phyloP scores from a whole-genome alignment of 164 flowering plant species.

The Vitis riparia region DNA sequence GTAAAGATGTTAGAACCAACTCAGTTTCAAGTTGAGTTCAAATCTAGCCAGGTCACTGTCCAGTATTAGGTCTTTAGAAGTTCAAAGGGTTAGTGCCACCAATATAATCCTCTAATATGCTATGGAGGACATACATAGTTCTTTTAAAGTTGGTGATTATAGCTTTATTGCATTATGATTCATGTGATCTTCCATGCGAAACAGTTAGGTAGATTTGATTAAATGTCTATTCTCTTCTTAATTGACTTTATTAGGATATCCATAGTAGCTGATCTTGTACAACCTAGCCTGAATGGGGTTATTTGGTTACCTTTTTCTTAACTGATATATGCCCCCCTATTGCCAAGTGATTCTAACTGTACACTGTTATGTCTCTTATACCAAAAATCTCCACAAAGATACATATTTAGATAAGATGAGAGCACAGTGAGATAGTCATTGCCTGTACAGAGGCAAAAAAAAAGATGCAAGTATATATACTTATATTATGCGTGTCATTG shows the following conservation, averaged over 20 bases:
- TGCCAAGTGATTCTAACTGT: too few relatives aligned
- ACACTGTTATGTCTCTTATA: too few relatives aligned
- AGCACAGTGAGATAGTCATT: not conserved
- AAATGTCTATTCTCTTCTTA: not conserved
- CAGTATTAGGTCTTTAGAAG: not conserved
- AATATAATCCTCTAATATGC: not conserved
- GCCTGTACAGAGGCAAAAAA: not conserved
- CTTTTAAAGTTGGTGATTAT: not conserved
- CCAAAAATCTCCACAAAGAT: too few relatives aligned
- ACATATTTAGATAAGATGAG: too few relatives aligned
- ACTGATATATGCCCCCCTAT: too few relatives aligned
- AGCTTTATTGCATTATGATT: not conserved
- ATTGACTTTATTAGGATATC: not conserved
- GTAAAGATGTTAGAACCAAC: not conserved
- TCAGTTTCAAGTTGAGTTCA: not conserved
- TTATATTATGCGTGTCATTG: not conserved
- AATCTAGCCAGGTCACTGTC: not conserved
- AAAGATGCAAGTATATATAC: not conserved
- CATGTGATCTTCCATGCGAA: not conserved
- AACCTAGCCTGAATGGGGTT: too few relatives aligned
- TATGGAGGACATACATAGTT: not conserved
- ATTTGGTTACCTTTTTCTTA: too few relatives aligned
- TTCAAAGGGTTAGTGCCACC: not conserved
- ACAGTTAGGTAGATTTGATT: not conserved
- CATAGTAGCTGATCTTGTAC: too few relatives aligned